Evolutionary conservation across 2,329 filamentous ascomycete genomes (phyloP).

Genomic region (Colletotrichum tofieldiae): DNA sequence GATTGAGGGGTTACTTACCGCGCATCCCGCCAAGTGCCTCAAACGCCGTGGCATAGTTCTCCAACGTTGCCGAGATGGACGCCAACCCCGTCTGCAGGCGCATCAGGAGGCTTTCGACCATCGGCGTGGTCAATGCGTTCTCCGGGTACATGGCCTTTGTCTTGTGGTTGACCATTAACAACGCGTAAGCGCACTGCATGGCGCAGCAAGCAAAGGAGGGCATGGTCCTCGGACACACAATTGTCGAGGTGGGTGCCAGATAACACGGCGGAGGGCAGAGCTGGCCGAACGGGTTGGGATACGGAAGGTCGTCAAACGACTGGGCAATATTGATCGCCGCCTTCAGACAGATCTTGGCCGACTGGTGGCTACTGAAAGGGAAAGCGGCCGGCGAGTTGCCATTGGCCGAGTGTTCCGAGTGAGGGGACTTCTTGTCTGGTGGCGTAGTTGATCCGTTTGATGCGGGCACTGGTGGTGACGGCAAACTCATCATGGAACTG

Average conservation of each 20-base stretch:
- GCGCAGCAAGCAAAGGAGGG: constrained; percentile 62
- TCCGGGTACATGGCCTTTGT: constrained; percentile 55
- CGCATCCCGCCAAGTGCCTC: constrained; percentile 63
- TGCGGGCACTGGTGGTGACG: constrained; percentile 50
- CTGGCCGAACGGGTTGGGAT: constrained; percentile 59
- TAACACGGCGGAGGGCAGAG: constrained; percentile 53
- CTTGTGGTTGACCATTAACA: constrained; percentile 61
- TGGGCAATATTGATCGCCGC: constrained; percentile 64
- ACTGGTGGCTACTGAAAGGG: constrained; percentile 63
- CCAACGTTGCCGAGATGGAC: constrained; percentile 59
- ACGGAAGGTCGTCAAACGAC: constrained; percentile 62
- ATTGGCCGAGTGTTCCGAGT: constrained; percentile 37
- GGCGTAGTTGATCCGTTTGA: constrained; percentile 48
- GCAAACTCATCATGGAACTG: constrained; percentile 48
- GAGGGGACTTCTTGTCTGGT: constrained; percentile 45
- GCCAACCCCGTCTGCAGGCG: constrained; percentile 59
- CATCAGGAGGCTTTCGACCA: constrained; percentile 55
- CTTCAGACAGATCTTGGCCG: constrained; percentile 65
- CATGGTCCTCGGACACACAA: constrained; percentile 61
- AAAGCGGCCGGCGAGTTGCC: constrained; percentile 47
- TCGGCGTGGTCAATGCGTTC: constrained; percentile 45
- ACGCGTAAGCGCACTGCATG: constrained; percentile 62
- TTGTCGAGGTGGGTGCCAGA: constrained; percentile 54
- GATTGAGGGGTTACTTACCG: constrained; percentile 50
- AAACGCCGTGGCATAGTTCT: constrained; percentile 62